These are phyloP conservation scores for Liquidambar formosana DNA, from an alignment of 164 flowering plant genomes.

Conservation along the genomic window DNA sequence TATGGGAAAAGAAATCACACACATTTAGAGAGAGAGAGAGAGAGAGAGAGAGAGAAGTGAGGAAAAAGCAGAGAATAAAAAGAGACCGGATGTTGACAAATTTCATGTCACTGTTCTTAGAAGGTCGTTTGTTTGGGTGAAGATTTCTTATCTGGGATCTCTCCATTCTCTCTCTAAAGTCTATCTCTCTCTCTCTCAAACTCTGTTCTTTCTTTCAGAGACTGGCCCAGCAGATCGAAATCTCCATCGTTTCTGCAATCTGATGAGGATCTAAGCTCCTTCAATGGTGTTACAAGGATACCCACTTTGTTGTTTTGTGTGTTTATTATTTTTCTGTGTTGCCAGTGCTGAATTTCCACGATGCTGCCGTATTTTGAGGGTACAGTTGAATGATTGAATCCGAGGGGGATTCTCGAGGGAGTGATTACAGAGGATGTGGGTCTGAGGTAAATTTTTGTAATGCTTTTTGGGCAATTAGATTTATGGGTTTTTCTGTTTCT, in stretches of 20 bases:
- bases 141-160: constrained; percentile 97
- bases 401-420: constrained; percentile 31
- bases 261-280: constrained; percentile 68
- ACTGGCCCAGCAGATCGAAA: constrained; percentile 80
- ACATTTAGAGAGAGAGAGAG: constrained; percentile 1
- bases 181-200: constrained; percentile 25
- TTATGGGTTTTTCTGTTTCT: constrained; percentile 12
- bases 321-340: constrained; percentile 5
- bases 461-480: constrained; percentile 9
- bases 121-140: constrained; percentile 83
- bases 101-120: constrained; percentile 91
- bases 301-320: constrained; percentile 35
- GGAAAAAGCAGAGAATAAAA: constrained; percentile 79
- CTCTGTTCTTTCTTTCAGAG: constrained; percentile 14
- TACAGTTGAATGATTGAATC: constrained; percentile 37
- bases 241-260: constrained; percentile 38
- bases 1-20: neutral
- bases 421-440: constrained; percentile 55
- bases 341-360: constrained; percentile 36
- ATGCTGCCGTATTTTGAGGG: constrained; percentile 16
- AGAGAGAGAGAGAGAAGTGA: constrained; percentile 33
- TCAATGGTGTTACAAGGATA: constrained; percentile 44
- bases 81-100: constrained; percentile 99
- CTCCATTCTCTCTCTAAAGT: constrained; percentile 51
- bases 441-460: constrained; percentile 55